Conservation (phyloP, 495 filamentous ascomycete genomes). For the Diplogelasinospora grovesii region DNA sequence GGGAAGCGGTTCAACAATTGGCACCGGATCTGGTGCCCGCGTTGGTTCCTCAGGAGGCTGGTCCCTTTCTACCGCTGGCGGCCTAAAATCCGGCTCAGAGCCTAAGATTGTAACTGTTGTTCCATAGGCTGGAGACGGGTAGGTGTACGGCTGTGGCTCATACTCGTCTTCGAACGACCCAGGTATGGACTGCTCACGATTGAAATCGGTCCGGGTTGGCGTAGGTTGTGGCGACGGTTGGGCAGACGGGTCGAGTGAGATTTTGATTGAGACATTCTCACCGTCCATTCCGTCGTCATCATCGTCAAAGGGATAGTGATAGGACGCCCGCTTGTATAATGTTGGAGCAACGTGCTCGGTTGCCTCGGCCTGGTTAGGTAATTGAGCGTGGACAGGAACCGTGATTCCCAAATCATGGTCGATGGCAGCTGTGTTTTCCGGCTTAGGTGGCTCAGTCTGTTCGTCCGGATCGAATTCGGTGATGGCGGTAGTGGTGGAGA, state of each 20-base stretch:
- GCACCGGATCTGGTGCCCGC: conserved; percentile 13
- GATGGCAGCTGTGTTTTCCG: conserved; percentile 15
- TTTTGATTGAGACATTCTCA: conserved; percentile 33
- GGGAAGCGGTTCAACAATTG: conserved; percentile 16
- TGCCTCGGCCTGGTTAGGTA: conserved; percentile 3
- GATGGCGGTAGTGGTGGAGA: conserved; percentile 52
- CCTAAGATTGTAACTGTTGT: conserved; percentile 42
- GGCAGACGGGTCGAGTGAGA: conserved; percentile 32
- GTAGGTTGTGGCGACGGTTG: conserved; percentile 23
- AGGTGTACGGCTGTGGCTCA: conserved; percentile 30
- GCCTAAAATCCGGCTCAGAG: conserved; percentile 32
- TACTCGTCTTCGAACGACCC: conserved; percentile 27
- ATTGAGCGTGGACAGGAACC: background rate
- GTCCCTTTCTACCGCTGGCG: conserved; percentile 28
- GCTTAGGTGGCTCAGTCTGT: conserved; percentile 49
- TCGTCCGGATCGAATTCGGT: conserved; percentile 66
- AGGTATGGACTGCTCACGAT: conserved; percentile 10
- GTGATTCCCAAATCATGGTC: conserved; percentile 16
- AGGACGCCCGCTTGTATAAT: conserved; percentile 27
- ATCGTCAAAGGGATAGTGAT: conserved; percentile 32
- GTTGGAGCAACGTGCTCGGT: conserved; percentile 9
- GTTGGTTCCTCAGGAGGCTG: conserved; percentile 18
- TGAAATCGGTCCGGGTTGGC: conserved; percentile 22
- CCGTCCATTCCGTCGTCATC: conserved; percentile 33
- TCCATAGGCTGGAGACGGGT: conserved; percentile 25